These are phyloP conservation scores for Cyclospora cayetanensis DNA, from an alignment of 169 alveolate species.

Conservation along the genomic window DNA sequence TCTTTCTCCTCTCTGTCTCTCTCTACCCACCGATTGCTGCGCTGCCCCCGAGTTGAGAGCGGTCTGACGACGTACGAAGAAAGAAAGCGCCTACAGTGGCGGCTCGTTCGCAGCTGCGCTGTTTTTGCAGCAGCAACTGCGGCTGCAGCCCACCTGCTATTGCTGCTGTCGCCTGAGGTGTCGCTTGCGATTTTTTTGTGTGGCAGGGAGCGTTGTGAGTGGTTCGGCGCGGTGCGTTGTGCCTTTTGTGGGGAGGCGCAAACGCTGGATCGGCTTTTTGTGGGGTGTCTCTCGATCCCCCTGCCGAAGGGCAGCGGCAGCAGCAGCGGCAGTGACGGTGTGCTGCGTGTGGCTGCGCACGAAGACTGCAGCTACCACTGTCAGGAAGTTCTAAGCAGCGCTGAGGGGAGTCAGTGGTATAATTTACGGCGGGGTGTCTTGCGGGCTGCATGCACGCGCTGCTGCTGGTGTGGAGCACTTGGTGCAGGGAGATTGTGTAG, in stretches of 20 bases:
- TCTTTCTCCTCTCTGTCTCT: background rate
- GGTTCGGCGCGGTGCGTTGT: constrained; percentile 33
- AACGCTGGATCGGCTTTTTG: constrained; percentile 49
- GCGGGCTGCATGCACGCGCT: background rate
- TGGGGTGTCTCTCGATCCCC: constrained; percentile 67
- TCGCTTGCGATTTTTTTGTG: background rate
- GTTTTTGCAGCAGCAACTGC: background rate
- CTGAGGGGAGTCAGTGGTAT: constrained; percentile 69
- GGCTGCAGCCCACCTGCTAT: background rate
- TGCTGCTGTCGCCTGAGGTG: background rate
- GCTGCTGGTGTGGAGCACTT: constrained; percentile 36
- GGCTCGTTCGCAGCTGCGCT: no score
- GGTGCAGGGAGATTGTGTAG: constrained; percentile 28
- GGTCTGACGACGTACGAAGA: no score
- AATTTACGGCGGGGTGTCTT: constrained; percentile 24
- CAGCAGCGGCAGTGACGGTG: background rate
- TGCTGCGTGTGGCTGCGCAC: constrained; percentile 55
- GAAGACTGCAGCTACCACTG: constrained; percentile 65
- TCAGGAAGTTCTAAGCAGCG: constrained; percentile 51
- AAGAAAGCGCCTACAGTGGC: background rate
- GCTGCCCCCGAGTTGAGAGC: no score
- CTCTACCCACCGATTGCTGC: no score
- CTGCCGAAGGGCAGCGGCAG: constrained; percentile 27
- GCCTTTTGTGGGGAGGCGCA: constrained; percentile 54
- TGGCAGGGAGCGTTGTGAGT: constrained; percentile 44